phyloP scores from a whole-genome alignment of 1,284 basidiomycete genomes.

The Ustilago cynodontis region DNA sequence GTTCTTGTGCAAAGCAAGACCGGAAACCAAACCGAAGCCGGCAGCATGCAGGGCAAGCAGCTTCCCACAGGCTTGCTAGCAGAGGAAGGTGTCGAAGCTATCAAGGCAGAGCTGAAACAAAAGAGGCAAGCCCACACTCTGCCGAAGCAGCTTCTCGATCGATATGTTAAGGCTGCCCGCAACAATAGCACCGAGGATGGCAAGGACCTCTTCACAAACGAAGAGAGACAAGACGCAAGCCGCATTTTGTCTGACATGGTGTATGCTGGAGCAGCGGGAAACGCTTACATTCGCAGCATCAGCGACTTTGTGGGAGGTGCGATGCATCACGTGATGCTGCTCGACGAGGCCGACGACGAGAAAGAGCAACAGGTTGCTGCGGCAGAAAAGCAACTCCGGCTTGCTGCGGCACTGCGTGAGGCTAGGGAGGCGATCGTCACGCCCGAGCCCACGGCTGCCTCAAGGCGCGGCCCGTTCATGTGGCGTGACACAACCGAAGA shows the following conservation, averaged over 20 bases:
- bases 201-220: slow-evolving; percentile 16
- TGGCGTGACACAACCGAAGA: slow-evolving; percentile 48
- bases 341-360: slow-evolving; percentile 36
- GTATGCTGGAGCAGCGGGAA: slow-evolving; percentile 47
- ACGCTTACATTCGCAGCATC: slow-evolving; percentile 55
- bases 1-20: slow-evolving; percentile 3
- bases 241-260: slow-evolving; percentile 49
- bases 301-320: slow-evolving; percentile 60
- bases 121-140: slow-evolving; percentile 11
- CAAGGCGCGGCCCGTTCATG: slow-evolving; percentile 45
- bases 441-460: slow-evolving; percentile 33
- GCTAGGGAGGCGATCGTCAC: slow-evolving; percentile 16
- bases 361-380: slow-evolving; percentile 26
- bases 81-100: slow-evolving; percentile 21
- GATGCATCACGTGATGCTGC: slow-evolving; percentile 34
- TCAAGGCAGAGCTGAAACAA: slow-evolving; percentile 22
- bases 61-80: slow-evolving; percentile 19
- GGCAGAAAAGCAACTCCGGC: slow-evolving; percentile 17
- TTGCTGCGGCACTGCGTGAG: slow-evolving; percentile 28
- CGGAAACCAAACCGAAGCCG: neutral
- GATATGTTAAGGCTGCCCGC: slow-evolving; percentile 21
- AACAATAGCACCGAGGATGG: slow-evolving; percentile 3
- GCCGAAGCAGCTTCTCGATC: slow-evolving; percentile 16
- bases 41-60: neutral
- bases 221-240: slow-evolving; percentile 38